Conservation (phyloP, 208 protist genomes). For the Endotrypanum monterogeii region DNA sequence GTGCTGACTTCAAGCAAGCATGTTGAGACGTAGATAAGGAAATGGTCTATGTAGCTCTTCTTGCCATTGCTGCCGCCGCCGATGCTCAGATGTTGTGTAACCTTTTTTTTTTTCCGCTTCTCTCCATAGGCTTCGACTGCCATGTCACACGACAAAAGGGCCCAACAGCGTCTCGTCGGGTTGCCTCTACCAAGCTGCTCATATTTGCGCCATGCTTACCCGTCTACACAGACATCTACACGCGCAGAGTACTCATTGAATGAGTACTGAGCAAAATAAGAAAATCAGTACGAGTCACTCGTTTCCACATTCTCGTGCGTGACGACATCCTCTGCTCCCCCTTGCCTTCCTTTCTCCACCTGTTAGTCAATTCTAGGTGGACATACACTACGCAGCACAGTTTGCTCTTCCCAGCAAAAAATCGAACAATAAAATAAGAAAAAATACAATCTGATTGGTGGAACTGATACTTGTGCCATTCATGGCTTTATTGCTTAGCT, state of each 20-base stretch:
- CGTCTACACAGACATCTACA: neutral
- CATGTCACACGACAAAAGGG: neutral
- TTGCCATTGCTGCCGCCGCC: neutral
- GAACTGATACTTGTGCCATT: neutral
- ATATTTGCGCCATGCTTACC: neutral
- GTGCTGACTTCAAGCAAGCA: conserved; percentile 1
- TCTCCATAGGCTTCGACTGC: neutral
- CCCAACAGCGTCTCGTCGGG: no score
- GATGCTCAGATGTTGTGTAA: conserved; percentile 1
- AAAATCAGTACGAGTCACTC: neutral
- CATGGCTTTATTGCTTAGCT: neutral
- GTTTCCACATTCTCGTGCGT: neutral
- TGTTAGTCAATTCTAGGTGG: neutral
- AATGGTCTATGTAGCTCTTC: neutral
- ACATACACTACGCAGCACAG: neutral
- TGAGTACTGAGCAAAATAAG: neutral
- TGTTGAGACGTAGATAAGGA: neutral
- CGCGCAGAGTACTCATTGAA: neutral
- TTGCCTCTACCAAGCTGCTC: neutral
- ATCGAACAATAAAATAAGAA: neutral
- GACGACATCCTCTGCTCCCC: neutral
- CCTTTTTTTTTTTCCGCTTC: neutral
- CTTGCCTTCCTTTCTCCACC: neutral
- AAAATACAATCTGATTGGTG: neutral
- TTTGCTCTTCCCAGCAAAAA: neutral